Conservation (phyloP, 192 early-diverging fungal species). For the Umbelopsis sp. region DNA sequence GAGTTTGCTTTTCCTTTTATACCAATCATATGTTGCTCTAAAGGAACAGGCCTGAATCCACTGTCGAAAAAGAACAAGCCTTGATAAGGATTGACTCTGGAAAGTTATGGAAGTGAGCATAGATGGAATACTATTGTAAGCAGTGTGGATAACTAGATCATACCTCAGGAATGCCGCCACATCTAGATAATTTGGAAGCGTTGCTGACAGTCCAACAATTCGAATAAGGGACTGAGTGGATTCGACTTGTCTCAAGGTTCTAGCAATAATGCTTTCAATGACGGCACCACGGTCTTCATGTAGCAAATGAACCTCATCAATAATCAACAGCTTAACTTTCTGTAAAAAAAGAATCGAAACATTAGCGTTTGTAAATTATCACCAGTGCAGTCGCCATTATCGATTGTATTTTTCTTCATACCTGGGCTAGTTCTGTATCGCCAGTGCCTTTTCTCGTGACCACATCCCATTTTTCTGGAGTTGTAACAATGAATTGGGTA, state of each 20-base stretch:
- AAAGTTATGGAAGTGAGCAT: not conserved
- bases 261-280: conserved; percentile 87
- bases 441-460: conserved; percentile 97
- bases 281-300: conserved; percentile 98
- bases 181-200: conserved; percentile 94
- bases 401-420: conserved; percentile 48
- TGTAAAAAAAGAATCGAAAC: conserved; percentile 40
- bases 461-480: conserved; percentile 99
- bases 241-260: conserved; percentile 86
- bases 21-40: conserved; percentile 96
- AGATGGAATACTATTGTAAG: not conserved
- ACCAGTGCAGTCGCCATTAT: too few species aligned
- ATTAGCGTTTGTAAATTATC: too few species aligned
- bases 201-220: conserved; percentile 91
- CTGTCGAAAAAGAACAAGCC: conserved; percentile 95
- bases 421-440: conserved; percentile 85
- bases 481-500: conserved; percentile 97
- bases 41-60: conserved; percentile 89
- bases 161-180: conserved; percentile 87
- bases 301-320: conserved; percentile 97
- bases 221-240: conserved; percentile 87
- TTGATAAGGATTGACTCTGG: conserved; percentile 68
- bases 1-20: conserved; percentile 82
- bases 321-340: conserved; percentile 87
- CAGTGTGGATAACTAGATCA: not conserved